Conservation (phyloP, 2,329 filamentous ascomycete species). For the Coniochaeta prunicola region DNA sequence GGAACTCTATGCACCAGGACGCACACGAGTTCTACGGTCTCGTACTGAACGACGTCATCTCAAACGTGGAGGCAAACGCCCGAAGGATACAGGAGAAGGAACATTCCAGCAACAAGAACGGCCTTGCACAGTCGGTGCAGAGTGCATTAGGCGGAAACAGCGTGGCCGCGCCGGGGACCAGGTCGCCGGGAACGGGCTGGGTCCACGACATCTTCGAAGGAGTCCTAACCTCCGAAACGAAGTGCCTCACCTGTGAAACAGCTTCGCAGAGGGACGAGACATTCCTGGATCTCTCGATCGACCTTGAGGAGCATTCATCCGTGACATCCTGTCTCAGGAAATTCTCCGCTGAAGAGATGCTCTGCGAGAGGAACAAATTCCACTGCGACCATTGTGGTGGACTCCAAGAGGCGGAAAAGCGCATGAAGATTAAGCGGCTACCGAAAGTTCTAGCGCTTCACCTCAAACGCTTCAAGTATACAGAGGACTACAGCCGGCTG, state of each 20-base stretch:
- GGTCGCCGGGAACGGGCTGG: slow-evolving; percentile 69
- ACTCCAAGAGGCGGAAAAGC: slow-evolving; percentile 93
- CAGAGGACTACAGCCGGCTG: slow-evolving; percentile 84
- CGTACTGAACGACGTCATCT: slow-evolving; percentile 90
- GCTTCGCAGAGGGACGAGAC: slow-evolving; percentile 92
- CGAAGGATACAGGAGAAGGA: slow-evolving; percentile 49
- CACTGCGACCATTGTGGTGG: slow-evolving; percentile 97
- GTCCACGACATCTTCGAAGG: slow-evolving; percentile 97
- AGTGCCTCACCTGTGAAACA: slow-evolving; percentile 93
- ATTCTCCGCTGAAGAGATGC: slow-evolving; percentile 97
- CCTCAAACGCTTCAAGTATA: slow-evolving; percentile 97
- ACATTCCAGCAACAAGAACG: slow-evolving; percentile 28
- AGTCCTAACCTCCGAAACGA: slow-evolving; percentile 88
- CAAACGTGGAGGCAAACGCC: slow-evolving; percentile 86
- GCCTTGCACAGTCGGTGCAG: slow-evolving; percentile 44
- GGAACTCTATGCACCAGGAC: slow-evolving; percentile 95
- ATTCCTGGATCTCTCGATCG: slow-evolving; percentile 92
- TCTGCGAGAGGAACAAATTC: slow-evolving; percentile 97
- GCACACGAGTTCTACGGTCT: slow-evolving; percentile 96
- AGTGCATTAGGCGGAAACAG: slow-evolving; percentile 28
- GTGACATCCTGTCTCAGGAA: slow-evolving; percentile 93
- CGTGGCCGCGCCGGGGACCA: slow-evolving; percentile 31
- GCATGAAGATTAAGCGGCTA: slow-evolving; percentile 97
- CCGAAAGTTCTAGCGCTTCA: slow-evolving; percentile 89
- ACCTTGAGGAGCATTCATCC: slow-evolving; percentile 89